Evolutionary conservation across 2,329 filamentous ascomycete species (phyloP), one percentile per base, ranked within the genome.

Genomic region (Epichloe gansuensis): DNA sequence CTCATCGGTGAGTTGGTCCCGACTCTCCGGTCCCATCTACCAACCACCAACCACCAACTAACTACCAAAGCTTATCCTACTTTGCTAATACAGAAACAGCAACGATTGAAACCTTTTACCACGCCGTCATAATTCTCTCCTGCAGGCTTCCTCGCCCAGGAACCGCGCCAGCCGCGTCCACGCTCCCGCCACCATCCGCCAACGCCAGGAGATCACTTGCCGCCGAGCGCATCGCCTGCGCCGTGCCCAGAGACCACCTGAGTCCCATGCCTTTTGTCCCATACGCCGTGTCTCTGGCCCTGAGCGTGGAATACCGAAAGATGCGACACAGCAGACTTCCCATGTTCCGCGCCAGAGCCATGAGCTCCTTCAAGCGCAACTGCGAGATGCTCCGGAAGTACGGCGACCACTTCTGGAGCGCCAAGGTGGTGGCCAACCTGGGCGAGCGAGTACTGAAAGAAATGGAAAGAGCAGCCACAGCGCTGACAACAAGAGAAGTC

Each of bases 51-150:
- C 27, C 9, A 31, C 27, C 27, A 27, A 27, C 25, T 7, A 9
- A 31, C 27, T 4, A 31, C 27, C 27, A 9, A 31, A 31, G 31
- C 31, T 31, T 31, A 17, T 17, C 17, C 17, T 7, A 31, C 31
- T 4, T 4, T 27, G 23, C 45, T 0, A 47, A 12, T 35, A 6
- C 34, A 8, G 38, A 17, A 12, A 5, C 39, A 80, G 78, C 73
- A 7, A 82, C 80, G 0, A 71, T 84, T 6, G 80, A 84, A 57
- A 74, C 77, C 1, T 74, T 84, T 15, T 84, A 84, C 58, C 79
- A 84, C 57, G 78, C 80, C 3, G 75, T 84, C 6, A 76, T 78
- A 38, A 81, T 84, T 8, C 66, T 84, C 2, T 82, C 80, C 0
- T 82, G 77, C 48, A 73, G 80, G n/a, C 71, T 76, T 5, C 68